A percentile compares a stretch with the other conserved stretches of the same genome.
Conservation (phyloP, 495 filamentous ascomycete genomes). For the Chaetomium fimeti region DNA sequence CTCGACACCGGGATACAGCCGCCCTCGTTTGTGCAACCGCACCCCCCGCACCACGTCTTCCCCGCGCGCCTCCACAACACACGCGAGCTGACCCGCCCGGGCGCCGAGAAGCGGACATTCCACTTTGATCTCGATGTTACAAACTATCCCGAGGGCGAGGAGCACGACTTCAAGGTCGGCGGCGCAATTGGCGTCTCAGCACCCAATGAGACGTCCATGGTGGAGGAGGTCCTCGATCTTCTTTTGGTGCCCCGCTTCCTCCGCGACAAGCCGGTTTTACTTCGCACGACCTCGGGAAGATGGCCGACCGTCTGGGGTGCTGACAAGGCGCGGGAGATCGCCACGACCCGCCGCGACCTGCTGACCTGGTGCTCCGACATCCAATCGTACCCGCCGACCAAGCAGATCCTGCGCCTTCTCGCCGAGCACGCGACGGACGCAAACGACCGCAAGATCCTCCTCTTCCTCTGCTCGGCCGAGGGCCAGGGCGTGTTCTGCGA, state of each 20-base stretch:
- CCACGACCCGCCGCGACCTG: constrained; percentile 85
- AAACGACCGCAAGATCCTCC: constrained; percentile 82
- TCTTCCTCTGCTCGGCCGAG: constrained; percentile 82
- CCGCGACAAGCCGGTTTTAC: constrained; percentile 73
- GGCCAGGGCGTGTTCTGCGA: constrained; percentile 94
- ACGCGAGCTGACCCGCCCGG: constrained; percentile 81
- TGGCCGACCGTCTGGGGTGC: constrained; percentile 99
- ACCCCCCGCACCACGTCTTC: constrained; percentile 87
- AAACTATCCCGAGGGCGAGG: constrained; percentile 83
- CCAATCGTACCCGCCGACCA: constrained; percentile 87
- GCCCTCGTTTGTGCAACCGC: constrained; percentile 89
- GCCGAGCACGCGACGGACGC: constrained; percentile 78
- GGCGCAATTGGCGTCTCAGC: constrained; percentile 92
- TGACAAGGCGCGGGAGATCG: constrained; percentile 75
- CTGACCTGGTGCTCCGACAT: constrained; percentile 94
- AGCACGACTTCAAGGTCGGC: constrained; percentile 92
- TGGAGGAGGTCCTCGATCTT: constrained; percentile 79
- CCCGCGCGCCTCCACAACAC: constrained; percentile 77
- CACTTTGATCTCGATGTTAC: constrained; percentile 98
- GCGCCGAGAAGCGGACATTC: constrained; percentile 94
- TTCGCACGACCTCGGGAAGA: constrained; percentile 75
- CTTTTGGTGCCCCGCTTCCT: constrained; percentile 73
- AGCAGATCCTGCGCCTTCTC: constrained; percentile 78
- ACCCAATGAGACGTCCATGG: constrained; percentile 72
- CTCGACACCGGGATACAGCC: constrained; percentile 60